phyloP scores from a whole-genome alignment of 2,329 filamentous ascomycete species.

The Pseudogymnoascus sp. region DNA sequence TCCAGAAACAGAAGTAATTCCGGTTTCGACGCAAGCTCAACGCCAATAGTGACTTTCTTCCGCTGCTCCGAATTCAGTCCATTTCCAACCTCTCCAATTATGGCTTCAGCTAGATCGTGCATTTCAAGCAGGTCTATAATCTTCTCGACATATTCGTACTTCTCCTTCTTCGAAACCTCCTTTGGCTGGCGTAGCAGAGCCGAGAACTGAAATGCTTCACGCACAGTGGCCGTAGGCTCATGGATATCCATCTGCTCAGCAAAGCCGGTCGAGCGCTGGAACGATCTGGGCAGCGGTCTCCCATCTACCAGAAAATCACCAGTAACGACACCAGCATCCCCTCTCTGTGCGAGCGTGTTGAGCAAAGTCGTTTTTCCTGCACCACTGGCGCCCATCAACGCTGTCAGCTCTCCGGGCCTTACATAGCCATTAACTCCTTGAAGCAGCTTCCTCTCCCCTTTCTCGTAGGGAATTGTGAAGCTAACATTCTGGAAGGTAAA shows the following conservation, averaged over 20 bases:
- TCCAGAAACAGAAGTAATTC: slow-evolving; percentile 81
- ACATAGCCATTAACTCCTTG: slow-evolving; percentile 57
- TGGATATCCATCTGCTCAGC: slow-evolving; percentile 60
- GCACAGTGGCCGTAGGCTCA: slow-evolving; percentile 54
- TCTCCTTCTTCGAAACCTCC: slow-evolving; percentile 49
- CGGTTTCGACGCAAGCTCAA: slow-evolving; percentile 85
- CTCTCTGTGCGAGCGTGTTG: slow-evolving; percentile 55
- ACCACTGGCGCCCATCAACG: slow-evolving; percentile 55
- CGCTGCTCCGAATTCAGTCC: slow-evolving; percentile 64
- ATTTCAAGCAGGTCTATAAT: slow-evolving; percentile 65
- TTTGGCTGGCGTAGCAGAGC: slow-evolving; percentile 52
- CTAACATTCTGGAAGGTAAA: slow-evolving; percentile 52
- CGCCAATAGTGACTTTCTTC: slow-evolving; percentile 78
- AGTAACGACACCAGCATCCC: slow-evolving; percentile 56
- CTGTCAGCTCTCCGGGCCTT: slow-evolving; percentile 53
- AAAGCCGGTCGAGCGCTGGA: slow-evolving; percentile 58
- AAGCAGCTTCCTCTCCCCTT: slow-evolving; percentile 51
- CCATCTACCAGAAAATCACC: slow-evolving; percentile 59
- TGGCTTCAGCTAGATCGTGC: slow-evolving; percentile 72
- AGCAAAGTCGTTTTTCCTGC: slow-evolving; percentile 62
- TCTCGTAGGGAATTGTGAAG: slow-evolving; percentile 65
- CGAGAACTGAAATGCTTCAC: slow-evolving; percentile 57
- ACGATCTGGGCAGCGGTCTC: slow-evolving; percentile 46
- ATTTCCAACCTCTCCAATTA: slow-evolving; percentile 81
- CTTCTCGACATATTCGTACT: slow-evolving; percentile 60